A percentile compares a stretch with the other conserved stretches of the same genome.
phyloP scores from a whole-genome alignment of 345 rosid species.

The Eucalyptus marginata region DNA sequence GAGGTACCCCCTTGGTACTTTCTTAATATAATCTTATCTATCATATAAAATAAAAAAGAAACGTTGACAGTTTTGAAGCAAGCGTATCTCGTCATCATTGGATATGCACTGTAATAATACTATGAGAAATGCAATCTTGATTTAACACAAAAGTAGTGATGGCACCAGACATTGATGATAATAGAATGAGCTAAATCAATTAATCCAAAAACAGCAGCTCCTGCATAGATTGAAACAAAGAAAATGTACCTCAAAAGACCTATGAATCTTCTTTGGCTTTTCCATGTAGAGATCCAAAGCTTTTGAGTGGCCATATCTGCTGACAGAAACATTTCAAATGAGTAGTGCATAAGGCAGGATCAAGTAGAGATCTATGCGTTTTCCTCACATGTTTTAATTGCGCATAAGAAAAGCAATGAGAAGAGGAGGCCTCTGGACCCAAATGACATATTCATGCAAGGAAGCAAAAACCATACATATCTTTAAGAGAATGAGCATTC shows the following conservation, averaged over 20 bases:
- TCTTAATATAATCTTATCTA: background rate
- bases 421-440: background rate
- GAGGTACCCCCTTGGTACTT: background rate
- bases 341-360: background rate
- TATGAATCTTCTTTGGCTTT: background rate
- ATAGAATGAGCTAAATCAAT: background rate
- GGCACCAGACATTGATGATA: background rate
- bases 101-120: background rate
- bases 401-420: background rate
- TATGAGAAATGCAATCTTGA: background rate
- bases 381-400: background rate
- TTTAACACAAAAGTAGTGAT: background rate
- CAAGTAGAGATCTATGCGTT: background rate
- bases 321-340: background rate
- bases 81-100: background rate
- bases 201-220: background rate
- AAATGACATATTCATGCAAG: background rate
- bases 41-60: background rate
- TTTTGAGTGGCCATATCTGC: slow-evolving; percentile 49
- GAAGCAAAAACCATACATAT: background rate
- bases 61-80: background rate
- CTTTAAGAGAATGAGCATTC: background rate
- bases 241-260: background rate
- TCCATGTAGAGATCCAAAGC: slow-evolving; percentile 23
- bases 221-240: background rate